These are phyloP conservation scores for Cordyceps farinosa DNA, from an alignment of 2,329 filamentous ascomycete species.

Conservation along the genomic window DNA sequence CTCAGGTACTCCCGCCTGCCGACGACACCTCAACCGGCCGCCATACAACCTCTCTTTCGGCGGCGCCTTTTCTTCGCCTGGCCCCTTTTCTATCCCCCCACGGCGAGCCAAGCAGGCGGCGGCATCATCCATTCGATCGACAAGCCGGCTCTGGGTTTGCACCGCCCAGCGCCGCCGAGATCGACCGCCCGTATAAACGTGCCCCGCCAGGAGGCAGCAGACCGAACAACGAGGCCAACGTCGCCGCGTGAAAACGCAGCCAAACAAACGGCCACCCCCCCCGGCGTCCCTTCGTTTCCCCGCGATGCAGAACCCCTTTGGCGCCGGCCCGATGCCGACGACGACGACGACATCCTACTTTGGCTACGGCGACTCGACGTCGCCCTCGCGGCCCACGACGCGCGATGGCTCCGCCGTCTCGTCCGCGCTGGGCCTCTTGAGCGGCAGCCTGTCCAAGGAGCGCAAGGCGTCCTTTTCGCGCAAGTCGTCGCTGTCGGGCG, in stretches of 20 bases:
- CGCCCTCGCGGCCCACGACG: conserved; percentile 34
- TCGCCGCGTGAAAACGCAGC: background rate
- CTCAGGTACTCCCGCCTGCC: background rate
- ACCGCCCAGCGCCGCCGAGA: background rate
- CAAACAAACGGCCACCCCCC: background rate
- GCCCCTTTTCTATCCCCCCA: background rate
- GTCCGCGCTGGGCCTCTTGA: conserved; percentile 7
- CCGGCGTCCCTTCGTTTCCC: background rate
- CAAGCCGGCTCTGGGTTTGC: background rate
- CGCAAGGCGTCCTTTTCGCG: conserved; percentile 52
- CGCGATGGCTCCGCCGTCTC: conserved; percentile 30
- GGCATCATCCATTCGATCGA: background rate
- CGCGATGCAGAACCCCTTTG: conserved; percentile 14
- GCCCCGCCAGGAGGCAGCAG: conserved; percentile 1
- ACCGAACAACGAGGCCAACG: background rate
- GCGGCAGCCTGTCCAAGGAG: conserved; percentile 34
- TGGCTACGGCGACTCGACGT: conserved; percentile 31
- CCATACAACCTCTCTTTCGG: background rate
- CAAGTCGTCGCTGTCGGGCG: conserved; percentile 50
- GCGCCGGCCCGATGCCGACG: background rate
- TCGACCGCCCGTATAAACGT: background rate
- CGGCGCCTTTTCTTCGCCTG: background rate
- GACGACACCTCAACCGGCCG: conserved; percentile 2
- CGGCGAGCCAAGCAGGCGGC: background rate
- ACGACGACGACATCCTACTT: conserved; percentile 20